Percentiles rank a stretch among this genome's conserved stretches.
Evolutionary conservation across 2,329 filamentous ascomycete genomes (phyloP).

Genomic region (Sporothrix mexicana): DNA sequence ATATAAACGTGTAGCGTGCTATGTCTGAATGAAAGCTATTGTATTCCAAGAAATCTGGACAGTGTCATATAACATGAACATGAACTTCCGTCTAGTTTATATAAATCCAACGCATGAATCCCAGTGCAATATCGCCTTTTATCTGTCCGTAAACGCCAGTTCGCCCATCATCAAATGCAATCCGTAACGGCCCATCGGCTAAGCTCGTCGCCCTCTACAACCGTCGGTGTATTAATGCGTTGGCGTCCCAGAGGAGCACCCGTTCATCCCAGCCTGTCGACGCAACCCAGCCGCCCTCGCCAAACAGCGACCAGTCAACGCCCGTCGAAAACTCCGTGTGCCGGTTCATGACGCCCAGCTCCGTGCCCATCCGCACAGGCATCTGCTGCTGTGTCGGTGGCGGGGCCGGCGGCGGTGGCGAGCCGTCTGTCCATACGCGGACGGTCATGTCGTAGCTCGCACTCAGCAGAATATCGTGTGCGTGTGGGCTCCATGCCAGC

Average conservation of each 20-base stretch:
- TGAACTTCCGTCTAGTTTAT: too few relatives aligned
- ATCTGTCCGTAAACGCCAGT: slow-evolving; percentile 15
- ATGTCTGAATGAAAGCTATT: not conserved
- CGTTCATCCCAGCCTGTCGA: slow-evolving; percentile 94
- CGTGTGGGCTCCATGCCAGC: slow-evolving; percentile 90
- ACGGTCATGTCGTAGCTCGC: slow-evolving; percentile 99
- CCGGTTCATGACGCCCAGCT: slow-evolving; percentile 85
- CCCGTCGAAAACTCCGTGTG: slow-evolving; percentile 97
- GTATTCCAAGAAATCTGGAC: not conserved
- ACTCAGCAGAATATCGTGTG: slow-evolving; percentile 83
- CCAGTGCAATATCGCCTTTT: not conserved
- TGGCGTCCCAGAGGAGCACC: slow-evolving; percentile 90
- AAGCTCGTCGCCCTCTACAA: not conserved
- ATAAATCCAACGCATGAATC: not conserved
- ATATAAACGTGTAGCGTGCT: not conserved
- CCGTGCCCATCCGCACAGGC: slow-evolving; percentile 61
- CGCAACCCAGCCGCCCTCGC: slow-evolving; percentile 92
- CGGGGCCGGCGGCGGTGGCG: slow-evolving; percentile 42
- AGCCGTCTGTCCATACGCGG: slow-evolving; percentile 85
- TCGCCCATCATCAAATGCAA: not conserved
- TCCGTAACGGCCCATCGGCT: too few relatives aligned
- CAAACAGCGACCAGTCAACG: slow-evolving; percentile 97
- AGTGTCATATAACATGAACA: not conserved
- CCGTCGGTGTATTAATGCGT: slow-evolving; percentile 49
- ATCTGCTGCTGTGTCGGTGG: slow-evolving; percentile 38